Base-by-base conservation (phyloP, 2,329 filamentous ascomycete species). In the Aspergillus brunneoviolaceus region DNA sequence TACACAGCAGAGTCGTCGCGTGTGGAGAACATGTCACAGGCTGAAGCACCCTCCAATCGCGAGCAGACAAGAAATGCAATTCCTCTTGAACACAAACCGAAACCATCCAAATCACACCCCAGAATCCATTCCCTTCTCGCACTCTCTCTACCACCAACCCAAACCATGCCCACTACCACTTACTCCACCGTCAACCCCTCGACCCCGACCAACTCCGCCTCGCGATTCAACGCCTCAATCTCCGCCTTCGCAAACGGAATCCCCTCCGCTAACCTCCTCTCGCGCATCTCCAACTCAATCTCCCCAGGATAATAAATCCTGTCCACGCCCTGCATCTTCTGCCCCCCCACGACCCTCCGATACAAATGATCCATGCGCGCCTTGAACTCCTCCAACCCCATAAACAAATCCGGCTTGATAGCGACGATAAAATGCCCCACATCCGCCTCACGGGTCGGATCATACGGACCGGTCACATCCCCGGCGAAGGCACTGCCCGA, bases 401-500 rank as follows among this genome's bases (percentile, higher is more conserved):
- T 85, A 63, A 92, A 92, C 21, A 92, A 76, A 64, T 92, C 89
- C 0, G 89, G 89, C 70, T 89, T 90, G 65, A 92, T 76, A 0
- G 85, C 88, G 1, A 91, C 77, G 1, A 92, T 71, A 63, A 92
- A 91, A 70, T 92, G 90, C 0, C 90, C 89, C 0, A 92, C 89
- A 67, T 92, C 86, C 0, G 88, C 86, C 1, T 86, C 81, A 60
- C 81, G 84, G 0, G 84, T 87, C 2, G 88, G 82, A 69, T 92
- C 89, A 72, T 95, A 95, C 0, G 91, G 91, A 19, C 85, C 85
- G 0, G 87, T 89, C 19, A 95, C 91, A 68, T 89, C 81, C 0
- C 90, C 90, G 0, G 89, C 91, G 74, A 91, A 95, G 0, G 90
- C 90, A 33, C 87, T 88, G 0, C 90, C 91, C 0, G 89, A 91